These are phyloP conservation scores for Alternaria solani DNA, from an alignment of 2,329 filamentous ascomycete species.

Conservation along the genomic window DNA sequence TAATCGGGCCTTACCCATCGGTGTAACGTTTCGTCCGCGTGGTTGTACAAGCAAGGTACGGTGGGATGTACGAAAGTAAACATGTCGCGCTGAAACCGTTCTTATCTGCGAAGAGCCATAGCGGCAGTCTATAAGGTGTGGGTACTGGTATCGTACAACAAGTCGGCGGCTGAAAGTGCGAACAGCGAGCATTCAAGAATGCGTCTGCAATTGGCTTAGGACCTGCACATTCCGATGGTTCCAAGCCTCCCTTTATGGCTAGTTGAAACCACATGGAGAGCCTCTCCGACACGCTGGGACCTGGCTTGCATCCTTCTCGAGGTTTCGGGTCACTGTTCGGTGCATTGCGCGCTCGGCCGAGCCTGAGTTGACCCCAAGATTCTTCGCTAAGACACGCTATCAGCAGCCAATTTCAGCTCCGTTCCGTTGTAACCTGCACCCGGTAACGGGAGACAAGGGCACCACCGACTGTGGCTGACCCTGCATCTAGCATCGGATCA, in stretches of 20 bases:
- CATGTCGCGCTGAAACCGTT: background rate
- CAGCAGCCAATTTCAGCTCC: constrained; percentile 1
- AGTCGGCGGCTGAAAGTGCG: background rate
- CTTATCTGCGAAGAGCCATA: background rate
- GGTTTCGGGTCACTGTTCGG: background rate
- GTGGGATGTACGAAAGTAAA: constrained; percentile 2
- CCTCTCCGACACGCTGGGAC: background rate
- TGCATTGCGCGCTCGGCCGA: background rate
- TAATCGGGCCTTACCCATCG: constrained; percentile 2
- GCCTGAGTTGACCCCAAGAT: background rate
- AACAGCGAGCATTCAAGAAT: constrained; percentile 1
- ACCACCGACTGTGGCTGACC: background rate
- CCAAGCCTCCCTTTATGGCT: background rate
- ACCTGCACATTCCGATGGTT: background rate
- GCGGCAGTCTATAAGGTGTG: background rate
- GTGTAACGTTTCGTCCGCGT: background rate
- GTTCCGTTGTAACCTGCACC: background rate
- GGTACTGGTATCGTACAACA: background rate
- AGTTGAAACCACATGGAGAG: background rate
- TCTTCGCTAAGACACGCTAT: background rate
- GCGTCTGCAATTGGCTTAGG: background rate
- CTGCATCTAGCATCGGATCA: constrained; percentile 1
- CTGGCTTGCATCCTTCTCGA: background rate
- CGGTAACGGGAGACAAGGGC: background rate
- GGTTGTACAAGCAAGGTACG: background rate